Conservation (phyloP, 768 basidiomycete genomes). For the Mrakia frigida region DNA sequence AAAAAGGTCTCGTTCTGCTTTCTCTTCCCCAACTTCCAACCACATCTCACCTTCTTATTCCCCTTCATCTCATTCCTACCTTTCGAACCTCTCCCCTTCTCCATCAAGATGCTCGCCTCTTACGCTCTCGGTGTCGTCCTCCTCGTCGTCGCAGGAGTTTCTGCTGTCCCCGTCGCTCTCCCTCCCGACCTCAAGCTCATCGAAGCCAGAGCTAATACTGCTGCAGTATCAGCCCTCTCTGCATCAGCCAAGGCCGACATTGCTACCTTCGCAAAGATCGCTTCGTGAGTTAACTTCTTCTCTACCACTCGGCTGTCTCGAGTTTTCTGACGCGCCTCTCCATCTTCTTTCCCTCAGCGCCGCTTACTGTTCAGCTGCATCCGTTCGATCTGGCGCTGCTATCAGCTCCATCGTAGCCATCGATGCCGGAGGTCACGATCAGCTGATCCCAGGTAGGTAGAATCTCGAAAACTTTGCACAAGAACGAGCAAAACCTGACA, state of each 20-base stretch:
- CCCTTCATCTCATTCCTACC: background rate
- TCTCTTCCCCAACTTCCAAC: background rate
- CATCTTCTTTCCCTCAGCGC: background rate
- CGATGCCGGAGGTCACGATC: background rate
- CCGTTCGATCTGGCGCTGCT: background rate
- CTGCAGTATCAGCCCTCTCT: background rate
- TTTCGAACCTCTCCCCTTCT: background rate
- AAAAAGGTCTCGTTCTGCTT: background rate
- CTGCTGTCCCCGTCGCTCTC: background rate
- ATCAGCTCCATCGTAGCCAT: background rate
- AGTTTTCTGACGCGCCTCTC: background rate
- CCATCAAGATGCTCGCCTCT: background rate
- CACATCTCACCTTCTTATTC: background rate
- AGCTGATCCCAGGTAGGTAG: slow-evolving; percentile 4
- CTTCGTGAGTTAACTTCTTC: background rate
- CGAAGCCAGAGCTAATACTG: background rate
- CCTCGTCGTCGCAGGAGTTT: background rate
- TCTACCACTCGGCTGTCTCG: background rate
- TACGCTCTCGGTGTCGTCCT: background rate
- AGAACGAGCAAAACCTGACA: background rate
- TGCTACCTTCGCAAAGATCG: background rate
- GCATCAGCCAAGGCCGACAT: slow-evolving; percentile 3
- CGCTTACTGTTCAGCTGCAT: background rate
- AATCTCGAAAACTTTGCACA: too few species aligned
- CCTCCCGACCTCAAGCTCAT: background rate